Evolutionary conservation across 2,329 filamentous ascomycete genomes (phyloP).

Genomic region (Diatrype stigma): DNA sequence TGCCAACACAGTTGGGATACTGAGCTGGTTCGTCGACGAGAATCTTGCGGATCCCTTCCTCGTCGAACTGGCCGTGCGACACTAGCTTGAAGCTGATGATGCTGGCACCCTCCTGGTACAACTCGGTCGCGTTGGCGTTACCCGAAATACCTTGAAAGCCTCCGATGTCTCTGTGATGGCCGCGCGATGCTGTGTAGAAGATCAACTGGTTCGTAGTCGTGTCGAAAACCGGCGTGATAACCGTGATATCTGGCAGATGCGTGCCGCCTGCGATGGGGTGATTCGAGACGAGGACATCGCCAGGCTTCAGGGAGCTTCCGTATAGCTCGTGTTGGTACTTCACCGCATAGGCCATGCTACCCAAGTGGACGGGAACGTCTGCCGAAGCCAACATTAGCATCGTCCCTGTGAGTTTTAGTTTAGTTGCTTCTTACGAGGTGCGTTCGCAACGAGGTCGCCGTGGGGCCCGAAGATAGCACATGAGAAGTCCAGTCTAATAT

Average conservation of each 20-base stretch:
- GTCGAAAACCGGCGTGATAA: constrained; percentile 6
- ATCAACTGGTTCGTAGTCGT: neutral
- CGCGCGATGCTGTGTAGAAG: constrained; percentile 7
- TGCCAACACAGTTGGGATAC: constrained; percentile 30
- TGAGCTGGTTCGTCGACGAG: constrained; percentile 27
- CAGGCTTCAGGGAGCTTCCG: constrained; percentile 54
- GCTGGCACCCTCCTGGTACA: constrained; percentile 39
- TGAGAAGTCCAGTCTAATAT: constrained; percentile 61
- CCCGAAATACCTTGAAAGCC: constrained; percentile 9
- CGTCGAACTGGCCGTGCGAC: constrained; percentile 30
- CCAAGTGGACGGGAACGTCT: constrained; percentile 68
- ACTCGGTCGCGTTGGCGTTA: constrained; percentile 16
- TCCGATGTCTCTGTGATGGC: constrained; percentile 12
- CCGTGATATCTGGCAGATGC: constrained; percentile 19
- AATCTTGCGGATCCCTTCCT: constrained; percentile 22
- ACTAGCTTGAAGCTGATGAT: constrained; percentile 33
- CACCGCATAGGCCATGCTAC: constrained; percentile 75
- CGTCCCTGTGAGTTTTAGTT: neutral
- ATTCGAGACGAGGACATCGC: constrained; percentile 19
- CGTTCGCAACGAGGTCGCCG: constrained; percentile 68
- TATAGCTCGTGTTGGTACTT: constrained; percentile 65
- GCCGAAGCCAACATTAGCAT: neutral
- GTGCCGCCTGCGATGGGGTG: constrained; percentile 20
- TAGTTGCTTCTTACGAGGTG: constrained; percentile 44
- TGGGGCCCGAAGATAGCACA: constrained; percentile 74